Conservation (phyloP, 768 basidiomycete genomes). For the Lactifluus rugatus region DNA sequence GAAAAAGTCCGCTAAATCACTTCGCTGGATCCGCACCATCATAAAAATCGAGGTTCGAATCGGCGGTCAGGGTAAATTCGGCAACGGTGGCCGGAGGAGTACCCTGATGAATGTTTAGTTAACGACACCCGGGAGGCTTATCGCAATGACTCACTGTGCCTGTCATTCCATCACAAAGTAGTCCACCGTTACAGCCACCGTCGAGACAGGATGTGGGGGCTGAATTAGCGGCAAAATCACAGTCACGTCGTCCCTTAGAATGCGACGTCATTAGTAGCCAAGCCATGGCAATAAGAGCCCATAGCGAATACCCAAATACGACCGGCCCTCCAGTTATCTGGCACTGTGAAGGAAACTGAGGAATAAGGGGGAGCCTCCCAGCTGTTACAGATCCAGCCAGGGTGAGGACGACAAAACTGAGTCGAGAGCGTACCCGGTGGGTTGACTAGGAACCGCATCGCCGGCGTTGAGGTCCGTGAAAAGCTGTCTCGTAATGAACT, state of each 20-base stretch:
- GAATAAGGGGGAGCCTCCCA: constrained; percentile 26
- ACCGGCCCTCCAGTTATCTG: constrained; percentile 32
- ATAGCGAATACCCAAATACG: constrained; percentile 29
- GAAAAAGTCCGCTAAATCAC: not conserved
- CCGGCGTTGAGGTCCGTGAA: constrained; percentile 30
- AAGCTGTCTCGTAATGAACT: constrained; percentile 16
- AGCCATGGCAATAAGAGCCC: not conserved
- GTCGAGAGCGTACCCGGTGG: constrained; percentile 23
- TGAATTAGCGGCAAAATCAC: constrained; percentile 26
- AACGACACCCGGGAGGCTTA: not conserved
- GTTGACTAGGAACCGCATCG: constrained; percentile 22
- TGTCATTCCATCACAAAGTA: constrained; percentile 28
- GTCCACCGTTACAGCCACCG: constrained; percentile 35
- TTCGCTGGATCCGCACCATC: constrained; percentile 20
- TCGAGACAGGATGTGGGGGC: constrained; percentile 25
- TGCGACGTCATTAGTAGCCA: not conserved
- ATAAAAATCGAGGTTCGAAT: constrained; percentile 25
- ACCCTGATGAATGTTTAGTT: constrained; percentile 19
- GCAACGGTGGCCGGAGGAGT: constrained; percentile 30
- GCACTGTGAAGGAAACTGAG: constrained; percentile 27
- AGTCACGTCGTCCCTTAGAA: constrained; percentile 30
- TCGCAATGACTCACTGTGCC: constrained; percentile 27
- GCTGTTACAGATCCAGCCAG: constrained; percentile 7
- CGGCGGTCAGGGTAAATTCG: constrained; percentile 29
- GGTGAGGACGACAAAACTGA: not conserved